Evolutionary conservation across 1,139 yeast genomes (phyloP).

Genomic region (Sporopachydermia cereana): DNA sequence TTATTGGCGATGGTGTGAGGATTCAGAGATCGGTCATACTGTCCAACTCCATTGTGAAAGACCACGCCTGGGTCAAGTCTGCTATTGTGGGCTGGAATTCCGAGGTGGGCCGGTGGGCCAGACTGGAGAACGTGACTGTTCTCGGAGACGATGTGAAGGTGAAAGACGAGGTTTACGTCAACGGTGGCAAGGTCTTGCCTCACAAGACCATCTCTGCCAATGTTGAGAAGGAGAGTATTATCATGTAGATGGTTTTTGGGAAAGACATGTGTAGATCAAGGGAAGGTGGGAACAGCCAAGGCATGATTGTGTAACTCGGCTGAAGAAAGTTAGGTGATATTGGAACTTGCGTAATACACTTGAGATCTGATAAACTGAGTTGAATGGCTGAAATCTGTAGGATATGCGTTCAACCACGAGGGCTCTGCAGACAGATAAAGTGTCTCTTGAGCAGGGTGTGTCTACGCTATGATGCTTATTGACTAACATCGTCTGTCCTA

Average conservation of each 20-base stretch:
- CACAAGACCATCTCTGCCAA: slow-evolving; percentile 95
- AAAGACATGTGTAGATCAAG: not conserved
- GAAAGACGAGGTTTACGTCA: slow-evolving; percentile 96
- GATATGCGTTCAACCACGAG: no score
- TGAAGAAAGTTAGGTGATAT: no score
- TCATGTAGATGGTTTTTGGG: slow-evolving; percentile 47
- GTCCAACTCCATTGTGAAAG: slow-evolving; percentile 84
- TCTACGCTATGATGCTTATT: no score
- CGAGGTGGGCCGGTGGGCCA: slow-evolving; percentile 97
- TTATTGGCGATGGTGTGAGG: slow-evolving; percentile 97
- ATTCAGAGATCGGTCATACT: slow-evolving; percentile 90
- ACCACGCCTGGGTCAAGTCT: slow-evolving; percentile 96
- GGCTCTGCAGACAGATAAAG: no score
- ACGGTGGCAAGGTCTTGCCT: slow-evolving; percentile 98
- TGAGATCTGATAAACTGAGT: no score
- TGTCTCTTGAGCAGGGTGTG: no score
- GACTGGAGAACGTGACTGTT: slow-evolving; percentile 95
- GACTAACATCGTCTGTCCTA: no score
- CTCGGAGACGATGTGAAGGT: slow-evolving; percentile 98
- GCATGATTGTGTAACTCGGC: no score
- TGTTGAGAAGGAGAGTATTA: slow-evolving; percentile 95
- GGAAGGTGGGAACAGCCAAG: no score
- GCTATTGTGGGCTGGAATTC: slow-evolving; percentile 99
- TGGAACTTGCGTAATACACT: no score
- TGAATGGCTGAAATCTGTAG: no score